Evolutionary conservation across 228 moss, liverwort and hornwort genomes (phyloP), one percentile per base, ranked within the genome.

Genomic region (Sphagnum fallax): DNA sequence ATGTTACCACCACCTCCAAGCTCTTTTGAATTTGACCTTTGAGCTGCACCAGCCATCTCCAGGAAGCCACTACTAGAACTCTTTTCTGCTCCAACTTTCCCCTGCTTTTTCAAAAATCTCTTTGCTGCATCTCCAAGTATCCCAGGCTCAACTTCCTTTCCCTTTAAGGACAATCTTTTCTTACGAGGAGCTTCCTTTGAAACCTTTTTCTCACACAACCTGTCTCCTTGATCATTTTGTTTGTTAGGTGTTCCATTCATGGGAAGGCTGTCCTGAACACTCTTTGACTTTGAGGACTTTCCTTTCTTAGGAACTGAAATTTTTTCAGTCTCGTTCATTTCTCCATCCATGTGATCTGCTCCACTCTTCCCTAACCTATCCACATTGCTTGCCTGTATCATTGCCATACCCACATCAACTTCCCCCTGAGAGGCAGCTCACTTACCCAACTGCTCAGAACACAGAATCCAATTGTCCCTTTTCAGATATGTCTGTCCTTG

Each of bases 361-460:
- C 68, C 79, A 50, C 64, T 69, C 52, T 78, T 65, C 83, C 83
- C 83, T 50, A 83, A 87, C 48, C 66, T 76, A 74, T 72, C 74
- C 65, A 83, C 66, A 52, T 76, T 74, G 67, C 52, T 47, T 18
- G 72, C 50, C 74, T 83, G 81, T 60, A 71, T 67, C 76, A 83
- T 74, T 47, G 80, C 73, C 61, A 69, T 83, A 16, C 78, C 74
- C 70, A 87, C 65, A 48, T 83, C 83, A 67, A 70, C 80, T 64
- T 83, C 81, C 75, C 83, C 87, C 57, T 83, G 83, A 47, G 80
- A 58, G 47, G 87, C 81, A 72, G 87, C 87, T 76, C 83, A 83
- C 87, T 78, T 76, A 83, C 63, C 83, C 87, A 72, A 83, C 87
- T 71, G 83, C 87, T 81, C 76, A 76, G 52, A 83, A 80, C 60